These are phyloP conservation scores for Coemansia brasiliensis DNA, from an alignment of 192 early-diverging fungal genomes.

Conservation along the genomic window DNA sequence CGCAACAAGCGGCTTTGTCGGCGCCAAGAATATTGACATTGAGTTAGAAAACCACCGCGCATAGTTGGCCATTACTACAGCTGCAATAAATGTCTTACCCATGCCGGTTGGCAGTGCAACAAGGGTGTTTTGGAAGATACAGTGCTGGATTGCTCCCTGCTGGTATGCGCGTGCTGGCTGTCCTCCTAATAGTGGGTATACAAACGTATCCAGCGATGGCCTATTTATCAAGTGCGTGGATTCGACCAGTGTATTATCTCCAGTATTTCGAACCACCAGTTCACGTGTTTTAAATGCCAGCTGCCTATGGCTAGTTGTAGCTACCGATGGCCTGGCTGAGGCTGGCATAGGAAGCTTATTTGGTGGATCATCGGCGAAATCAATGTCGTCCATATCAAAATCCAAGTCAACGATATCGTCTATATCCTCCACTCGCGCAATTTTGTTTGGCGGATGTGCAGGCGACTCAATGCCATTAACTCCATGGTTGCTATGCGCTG, in stretches of 20 bases:
- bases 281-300: constrained; percentile 25
- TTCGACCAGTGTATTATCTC: constrained; percentile 46
- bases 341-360: neutral
- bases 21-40: constrained; percentile 87
- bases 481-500: neutral
- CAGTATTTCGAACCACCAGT: constrained; percentile 20
- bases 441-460: constrained; percentile 19
- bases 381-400: constrained; percentile 19
- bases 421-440: constrained; percentile 5
- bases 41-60: constrained; percentile 88
- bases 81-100: constrained; percentile 95
- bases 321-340: neutral
- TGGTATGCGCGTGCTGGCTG: constrained; percentile 79
- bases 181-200: constrained; percentile 47
- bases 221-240: constrained; percentile 30
- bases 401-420: constrained; percentile 25
- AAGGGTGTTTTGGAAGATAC: constrained; percentile 81
- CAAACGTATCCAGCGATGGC: constrained; percentile 33
- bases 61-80: constrained; percentile 90
- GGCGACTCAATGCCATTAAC: constrained; percentile 1
- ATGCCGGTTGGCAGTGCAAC: constrained; percentile 83
- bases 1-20: constrained; percentile 85
- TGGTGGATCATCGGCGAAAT: constrained; percentile 9
- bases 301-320: neutral
- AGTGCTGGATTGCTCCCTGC: constrained; percentile 75